A percentile compares a stretch with the other conserved stretches of the same genome.
Conservation (phyloP, 257 asterid species). For the Prunella vulgaris region DNA sequence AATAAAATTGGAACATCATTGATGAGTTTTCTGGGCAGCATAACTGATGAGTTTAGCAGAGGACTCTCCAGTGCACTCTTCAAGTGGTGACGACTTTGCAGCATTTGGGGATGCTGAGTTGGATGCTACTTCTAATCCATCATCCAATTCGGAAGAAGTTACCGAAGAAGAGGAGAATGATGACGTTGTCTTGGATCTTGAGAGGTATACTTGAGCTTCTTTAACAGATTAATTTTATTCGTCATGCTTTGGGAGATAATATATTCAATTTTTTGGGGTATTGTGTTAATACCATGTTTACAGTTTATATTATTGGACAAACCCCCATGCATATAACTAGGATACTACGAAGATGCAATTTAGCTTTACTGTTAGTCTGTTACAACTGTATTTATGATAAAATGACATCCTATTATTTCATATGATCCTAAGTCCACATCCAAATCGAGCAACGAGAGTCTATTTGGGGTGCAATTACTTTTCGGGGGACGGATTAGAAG, state of each 20-base stretch:
- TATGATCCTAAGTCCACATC: background rate
- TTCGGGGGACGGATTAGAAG: background rate
- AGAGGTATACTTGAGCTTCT: slow-evolving; percentile 31
- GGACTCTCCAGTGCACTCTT: slow-evolving; percentile 71
- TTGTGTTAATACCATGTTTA: background rate
- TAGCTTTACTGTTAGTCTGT: background rate
- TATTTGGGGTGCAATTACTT: background rate
- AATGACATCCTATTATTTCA: background rate
- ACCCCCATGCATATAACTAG: background rate
- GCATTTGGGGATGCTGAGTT: slow-evolving; percentile 65
- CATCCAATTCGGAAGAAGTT: slow-evolving; percentile 26
- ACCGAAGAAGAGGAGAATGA: slow-evolving; percentile 32
- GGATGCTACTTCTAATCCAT: slow-evolving; percentile 54
- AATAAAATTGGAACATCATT: background rate
- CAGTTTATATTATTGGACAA: background rate
- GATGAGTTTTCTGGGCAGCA: background rate
- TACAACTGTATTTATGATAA: background rate
- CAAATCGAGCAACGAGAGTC: background rate
- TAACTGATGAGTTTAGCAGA: slow-evolving; percentile 73
- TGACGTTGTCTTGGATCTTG: slow-evolving; percentile 23
- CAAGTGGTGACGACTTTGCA: slow-evolving; percentile 82
- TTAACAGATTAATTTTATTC: background rate
- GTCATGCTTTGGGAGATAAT: background rate
- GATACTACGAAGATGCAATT: background rate
- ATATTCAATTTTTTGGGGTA: background rate